Base-by-base conservation (phyloP, 192 early-diverging fungal genomes). In the Entomortierella lignicola region DNA sequence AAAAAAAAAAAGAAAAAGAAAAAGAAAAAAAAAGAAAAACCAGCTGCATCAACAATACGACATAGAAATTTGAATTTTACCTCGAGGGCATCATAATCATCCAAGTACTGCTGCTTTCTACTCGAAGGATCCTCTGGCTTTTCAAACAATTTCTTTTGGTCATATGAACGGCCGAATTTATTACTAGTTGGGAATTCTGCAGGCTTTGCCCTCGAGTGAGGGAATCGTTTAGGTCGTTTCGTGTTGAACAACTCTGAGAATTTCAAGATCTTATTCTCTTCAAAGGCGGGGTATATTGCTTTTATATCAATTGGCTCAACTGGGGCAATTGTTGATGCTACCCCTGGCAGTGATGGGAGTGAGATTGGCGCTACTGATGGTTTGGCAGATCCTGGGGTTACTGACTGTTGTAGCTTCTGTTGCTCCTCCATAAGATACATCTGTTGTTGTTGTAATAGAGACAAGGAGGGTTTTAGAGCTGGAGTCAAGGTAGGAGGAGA, bases 171-270 rank as follows among this genome's bases (percentile, higher is more conserved):
- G 23, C 15, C 23, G 32, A 64, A 77, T 34, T 69, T 77, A 18
- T 66, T 32, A 6, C 13, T 63, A 25, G 60, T 64, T 20, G 73
- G 73, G 23, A 77, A 77, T 18, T 26, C 61, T 43, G 73, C 77
- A 77, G 70, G 62, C 27, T 86, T 85, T 21, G 30, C 79, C 37
- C 63, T 55, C 2, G 75, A 79, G 26, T 65, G 67, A 0, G 75
- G 82, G 8, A 82, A 66, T n/a, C 75, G 72, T 31, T 80, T 79
- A 12, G 70, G 80, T 0, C 83, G 71, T 21, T 84, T 84, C 12
- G 69, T 82, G 43, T 87, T 83, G 68, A 92, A 90, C 6, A 92
- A 55, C 31, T 92, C 87, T 2, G 90, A 88, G 70, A 92, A 92
- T 31, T 85, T 89, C 7, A 90, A 70, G 8, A 91, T 81, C 57